A percentile compares a stretch with the other conserved stretches of the same genome.
Conservation (phyloP, 768 basidiomycete genomes). For the Leccinum boreale region DNA sequence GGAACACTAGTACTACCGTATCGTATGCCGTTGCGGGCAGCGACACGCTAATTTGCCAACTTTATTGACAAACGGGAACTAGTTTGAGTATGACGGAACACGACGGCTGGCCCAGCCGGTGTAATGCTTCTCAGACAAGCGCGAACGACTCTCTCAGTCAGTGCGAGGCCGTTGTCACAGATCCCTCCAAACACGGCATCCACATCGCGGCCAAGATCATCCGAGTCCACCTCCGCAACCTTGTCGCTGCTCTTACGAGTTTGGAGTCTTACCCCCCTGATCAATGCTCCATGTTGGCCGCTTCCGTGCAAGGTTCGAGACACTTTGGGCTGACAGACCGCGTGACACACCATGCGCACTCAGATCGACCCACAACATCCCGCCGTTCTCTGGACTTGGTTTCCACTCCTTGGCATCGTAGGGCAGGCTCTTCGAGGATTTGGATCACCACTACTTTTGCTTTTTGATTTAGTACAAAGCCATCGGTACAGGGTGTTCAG, state of each 20-base stretch:
- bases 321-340: conserved; percentile 17
- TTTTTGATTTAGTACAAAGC: background rate
- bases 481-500: background rate
- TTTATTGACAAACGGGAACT: too few relatives aligned
- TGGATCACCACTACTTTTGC: background rate
- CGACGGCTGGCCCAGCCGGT: too few relatives aligned
- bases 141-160: too few relatives aligned
- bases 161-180: background rate
- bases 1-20: too few relatives aligned
- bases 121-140: too few relatives aligned
- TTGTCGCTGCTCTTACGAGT: conserved; percentile 14
- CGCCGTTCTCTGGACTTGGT: too few relatives aligned
- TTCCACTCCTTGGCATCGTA: background rate
- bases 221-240: conserved; percentile 13
- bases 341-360: too few relatives aligned
- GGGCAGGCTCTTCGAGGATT: background rate
- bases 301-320: conserved; percentile 17
- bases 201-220: conserved; percentile 20
- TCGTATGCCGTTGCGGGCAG: too few relatives aligned
- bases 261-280: conserved; percentile 3
- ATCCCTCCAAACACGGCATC: conserved; percentile 7
- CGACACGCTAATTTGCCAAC: too few relatives aligned
- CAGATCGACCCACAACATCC: too few relatives aligned
- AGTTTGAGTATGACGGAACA: too few relatives aligned
- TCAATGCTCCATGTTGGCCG: conserved; percentile 14